phyloP scores from a whole-genome alignment of 2,329 filamentous ascomycete genomes.

The Trichothecium sympodiale region DNA sequence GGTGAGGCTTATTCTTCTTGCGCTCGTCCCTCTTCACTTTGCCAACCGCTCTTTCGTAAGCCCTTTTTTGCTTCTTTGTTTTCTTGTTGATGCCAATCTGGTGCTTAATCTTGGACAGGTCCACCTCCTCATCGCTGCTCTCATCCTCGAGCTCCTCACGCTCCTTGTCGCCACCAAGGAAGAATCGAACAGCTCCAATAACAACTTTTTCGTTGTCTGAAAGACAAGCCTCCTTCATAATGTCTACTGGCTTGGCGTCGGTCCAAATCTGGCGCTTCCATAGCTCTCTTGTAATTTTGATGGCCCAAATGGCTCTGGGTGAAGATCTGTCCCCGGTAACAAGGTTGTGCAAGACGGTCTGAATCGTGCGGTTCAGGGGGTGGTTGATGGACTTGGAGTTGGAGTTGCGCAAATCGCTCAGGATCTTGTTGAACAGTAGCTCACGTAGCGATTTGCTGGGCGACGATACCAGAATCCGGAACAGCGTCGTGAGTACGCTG shows the following conservation, averaged over 20 bases:
- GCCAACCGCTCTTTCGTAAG: constrained; percentile 69
- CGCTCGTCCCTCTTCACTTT: constrained; percentile 73
- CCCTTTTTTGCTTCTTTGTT: constrained; percentile 73
- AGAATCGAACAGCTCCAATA: constrained; percentile 80
- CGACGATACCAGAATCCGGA: constrained; percentile 85
- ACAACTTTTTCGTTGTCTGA: constrained; percentile 91
- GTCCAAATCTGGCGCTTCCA: constrained; percentile 97
- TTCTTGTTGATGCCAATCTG: constrained; percentile 93
- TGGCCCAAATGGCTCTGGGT: constrained; percentile 84
- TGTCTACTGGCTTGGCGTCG: constrained; percentile 87
- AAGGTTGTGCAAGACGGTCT: constrained; percentile 87
- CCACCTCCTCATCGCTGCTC: constrained; percentile 67
- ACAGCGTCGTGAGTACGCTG: constrained; percentile 77
- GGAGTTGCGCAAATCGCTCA: constrained; percentile 78
- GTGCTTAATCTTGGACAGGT: constrained; percentile 74
- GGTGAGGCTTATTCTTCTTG: constrained; percentile 79
- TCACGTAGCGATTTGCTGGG: constrained; percentile 80
- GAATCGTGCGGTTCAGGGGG: constrained; percentile 82
- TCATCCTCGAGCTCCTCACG: constrained; percentile 87
- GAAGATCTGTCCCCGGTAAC: constrained; percentile 77
- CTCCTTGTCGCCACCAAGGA: constrained; percentile 92
- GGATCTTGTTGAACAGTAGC: constrained; percentile 77
- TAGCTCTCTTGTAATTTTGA: constrained; percentile 87
- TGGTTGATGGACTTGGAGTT: constrained; percentile 87
- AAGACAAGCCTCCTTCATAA: constrained; percentile 90